Conservation (phyloP, 2,329 filamentous ascomycete species). For the Stachybotrys echinatus region DNA sequence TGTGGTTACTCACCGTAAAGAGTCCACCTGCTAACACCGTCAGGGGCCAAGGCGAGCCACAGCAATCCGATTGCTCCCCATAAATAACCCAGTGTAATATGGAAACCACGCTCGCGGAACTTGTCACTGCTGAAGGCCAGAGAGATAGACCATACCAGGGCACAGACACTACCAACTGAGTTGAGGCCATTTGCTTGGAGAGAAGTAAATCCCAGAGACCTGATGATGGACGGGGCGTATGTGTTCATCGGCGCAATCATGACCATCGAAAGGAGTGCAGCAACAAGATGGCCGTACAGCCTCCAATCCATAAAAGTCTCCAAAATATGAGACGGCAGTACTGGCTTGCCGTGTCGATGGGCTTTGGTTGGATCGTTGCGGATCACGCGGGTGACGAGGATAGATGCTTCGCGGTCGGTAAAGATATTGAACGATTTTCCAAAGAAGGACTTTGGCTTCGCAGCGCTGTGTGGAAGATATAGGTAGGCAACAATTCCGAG, state of each 20-base stretch:
- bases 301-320: slow-evolving; percentile 21
- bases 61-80: slow-evolving; percentile 18
- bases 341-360: slow-evolving; percentile 14
- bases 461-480: slow-evolving; percentile 19
- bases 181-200: slow-evolving; percentile 23
- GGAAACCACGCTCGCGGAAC: slow-evolving; percentile 18
- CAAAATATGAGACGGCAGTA: slow-evolving; percentile 14
- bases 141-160: slow-evolving; percentile 17
- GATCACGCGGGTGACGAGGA: slow-evolving; percentile 20
- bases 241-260: slow-evolving; percentile 25
- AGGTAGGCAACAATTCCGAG: slow-evolving; percentile 17
- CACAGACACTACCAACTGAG: slow-evolving; percentile 19
- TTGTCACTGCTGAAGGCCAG: slow-evolving; percentile 21
- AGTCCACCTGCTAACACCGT: slow-evolving; percentile 14
- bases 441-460: slow-evolving; percentile 17
- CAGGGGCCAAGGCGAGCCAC: slow-evolving; percentile 19
- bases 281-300: slow-evolving; percentile 19
- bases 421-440: slow-evolving; percentile 17
- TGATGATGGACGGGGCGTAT: slow-evolving; percentile 23
- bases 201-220: slow-evolving; percentile 17
- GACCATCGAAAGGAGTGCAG: slow-evolving; percentile 20
- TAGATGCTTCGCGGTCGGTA: slow-evolving; percentile 15
- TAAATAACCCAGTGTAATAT: slow-evolving; percentile 19
- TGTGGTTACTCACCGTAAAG: slow-evolving; percentile 20
- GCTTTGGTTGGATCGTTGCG: slow-evolving; percentile 22